Evolutionary conservation across 2,329 filamentous ascomycete species (phyloP), one percentile per base, ranked within the genome.

Genomic region (Colletotrichum orchidophilum): DNA sequence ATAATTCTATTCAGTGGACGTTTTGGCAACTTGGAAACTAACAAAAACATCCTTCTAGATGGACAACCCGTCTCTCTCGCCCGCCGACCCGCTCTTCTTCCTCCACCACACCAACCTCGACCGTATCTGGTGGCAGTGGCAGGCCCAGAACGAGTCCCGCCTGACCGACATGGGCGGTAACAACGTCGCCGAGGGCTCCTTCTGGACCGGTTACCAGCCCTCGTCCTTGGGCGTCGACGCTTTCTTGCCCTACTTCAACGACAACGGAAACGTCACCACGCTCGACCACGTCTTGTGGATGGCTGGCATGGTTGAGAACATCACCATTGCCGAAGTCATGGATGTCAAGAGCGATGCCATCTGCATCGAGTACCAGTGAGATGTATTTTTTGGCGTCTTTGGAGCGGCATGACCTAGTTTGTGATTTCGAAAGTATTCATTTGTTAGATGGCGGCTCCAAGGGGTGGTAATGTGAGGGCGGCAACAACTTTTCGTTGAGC

Each of bases 131-230:
- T 63, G 65, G 65, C 39, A 63, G 35, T 68, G 65, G 65, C 65
- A 68, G 59, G 49, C 15, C 11, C 31, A 55, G 33, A 73, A 76
- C 24, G 74, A 71, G 33, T 70, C 67, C 3, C 67, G 67, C 27
- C 53, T 70, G 21, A 70, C 62, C 6, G 62, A 55, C 35, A 70
- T 70, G 27, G 46, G 53, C 11, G 67, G 67, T 12, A 60, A 31
- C 18, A 70, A 70, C 27, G 67, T 66, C n/a, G 67, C 67, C 1
- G 61, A 15, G 31, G 27, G 9, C 4, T 67, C 26, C 57, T 60
- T 31, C 46, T 58, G 9, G 39, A 9, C 39, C 8, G 12, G 13
- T 27, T 27, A 26, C 11, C 67, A 60, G 18, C 67, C 62, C 26
- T 53, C 24, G 15, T 49, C 2, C 42, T 54, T 50, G 6, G 53